phyloP scores from a whole-genome alignment of 1,284 basidiomycete genomes.

The Peniophora sp. region DNA sequence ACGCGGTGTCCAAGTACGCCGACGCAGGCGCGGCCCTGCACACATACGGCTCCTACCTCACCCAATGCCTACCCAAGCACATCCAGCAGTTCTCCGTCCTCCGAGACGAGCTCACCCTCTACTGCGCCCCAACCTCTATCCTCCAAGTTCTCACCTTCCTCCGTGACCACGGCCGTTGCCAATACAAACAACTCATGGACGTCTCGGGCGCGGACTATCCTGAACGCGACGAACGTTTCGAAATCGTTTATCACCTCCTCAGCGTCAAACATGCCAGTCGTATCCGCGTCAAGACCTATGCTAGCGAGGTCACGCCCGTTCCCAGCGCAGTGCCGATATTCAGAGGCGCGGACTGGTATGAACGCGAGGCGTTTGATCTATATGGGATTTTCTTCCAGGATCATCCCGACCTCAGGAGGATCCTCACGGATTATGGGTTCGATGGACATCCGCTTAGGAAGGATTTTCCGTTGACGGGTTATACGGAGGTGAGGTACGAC shows the following conservation, averaged over 20 bases:
- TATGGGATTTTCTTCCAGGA: constrained; percentile 95
- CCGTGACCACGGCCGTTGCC: constrained; percentile 93
- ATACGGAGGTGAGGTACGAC: constrained; percentile 96
- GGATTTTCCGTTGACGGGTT: constrained; percentile 98
- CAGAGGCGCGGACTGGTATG: constrained; percentile 96
- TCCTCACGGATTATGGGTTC: constrained; percentile 98
- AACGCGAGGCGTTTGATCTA: constrained; percentile 98
- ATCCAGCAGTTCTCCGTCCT: constrained; percentile 97
- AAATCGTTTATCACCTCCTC: constrained; percentile 95
- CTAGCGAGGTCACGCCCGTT: constrained; percentile 91
- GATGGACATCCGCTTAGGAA: constrained; percentile 98
- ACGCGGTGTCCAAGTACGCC: constrained; percentile 60
- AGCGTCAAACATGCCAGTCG: constrained; percentile 71
- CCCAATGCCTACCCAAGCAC: constrained; percentile 88
- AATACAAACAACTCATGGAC: constrained; percentile 91
- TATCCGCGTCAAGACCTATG: constrained; percentile 97
- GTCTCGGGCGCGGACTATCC: constrained; percentile 96
- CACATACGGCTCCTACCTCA: constrained; percentile 86
- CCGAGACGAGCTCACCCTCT: constrained; percentile 94
- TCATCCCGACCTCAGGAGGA: constrained; percentile 95
- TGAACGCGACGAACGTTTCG: constrained; percentile 89
- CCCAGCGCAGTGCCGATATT: constrained; percentile 80
- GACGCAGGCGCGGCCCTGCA: constrained; percentile 73
- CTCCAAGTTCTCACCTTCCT: constrained; percentile 89
- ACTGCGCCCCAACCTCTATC: constrained; percentile 78